Conservation (phyloP, 257 asterid genomes). For the Solanum chmielewskii region DNA sequence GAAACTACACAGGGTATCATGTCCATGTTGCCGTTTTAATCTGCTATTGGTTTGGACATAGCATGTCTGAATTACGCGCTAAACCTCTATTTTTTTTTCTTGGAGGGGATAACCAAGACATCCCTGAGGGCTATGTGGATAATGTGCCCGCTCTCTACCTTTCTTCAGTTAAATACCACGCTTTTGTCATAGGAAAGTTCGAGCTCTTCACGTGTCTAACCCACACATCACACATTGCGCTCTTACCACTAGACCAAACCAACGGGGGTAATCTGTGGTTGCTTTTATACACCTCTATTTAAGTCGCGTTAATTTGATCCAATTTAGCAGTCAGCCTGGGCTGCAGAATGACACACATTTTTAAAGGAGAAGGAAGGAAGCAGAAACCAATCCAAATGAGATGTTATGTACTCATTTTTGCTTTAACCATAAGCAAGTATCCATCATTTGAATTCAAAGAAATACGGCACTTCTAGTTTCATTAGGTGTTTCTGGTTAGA, state of each 20-base stretch:
- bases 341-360: background rate
- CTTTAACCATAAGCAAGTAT: background rate
- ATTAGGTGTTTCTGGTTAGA: background rate
- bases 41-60: background rate
- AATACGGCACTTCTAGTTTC: background rate
- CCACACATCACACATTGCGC: background rate
- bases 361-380: background rate
- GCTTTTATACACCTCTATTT: background rate
- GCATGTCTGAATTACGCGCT: background rate
- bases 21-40: background rate
- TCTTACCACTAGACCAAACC: background rate
- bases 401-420: background rate
- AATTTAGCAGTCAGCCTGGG: background rate
- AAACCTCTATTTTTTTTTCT: background rate
- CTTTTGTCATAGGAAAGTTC: background rate
- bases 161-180: background rate
- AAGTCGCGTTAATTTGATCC: background rate
- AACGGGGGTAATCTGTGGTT: background rate
- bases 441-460: background rate
- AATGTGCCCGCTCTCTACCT: background rate
- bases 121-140: background rate
- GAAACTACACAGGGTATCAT: background rate
- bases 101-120: background rate
- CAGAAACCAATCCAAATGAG: background rate
- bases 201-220: background rate